Evolutionary conservation across 2,329 filamentous ascomycete genomes (phyloP), one percentile per base, ranked within the genome.

Genomic region (Fusarium newnesense): DNA sequence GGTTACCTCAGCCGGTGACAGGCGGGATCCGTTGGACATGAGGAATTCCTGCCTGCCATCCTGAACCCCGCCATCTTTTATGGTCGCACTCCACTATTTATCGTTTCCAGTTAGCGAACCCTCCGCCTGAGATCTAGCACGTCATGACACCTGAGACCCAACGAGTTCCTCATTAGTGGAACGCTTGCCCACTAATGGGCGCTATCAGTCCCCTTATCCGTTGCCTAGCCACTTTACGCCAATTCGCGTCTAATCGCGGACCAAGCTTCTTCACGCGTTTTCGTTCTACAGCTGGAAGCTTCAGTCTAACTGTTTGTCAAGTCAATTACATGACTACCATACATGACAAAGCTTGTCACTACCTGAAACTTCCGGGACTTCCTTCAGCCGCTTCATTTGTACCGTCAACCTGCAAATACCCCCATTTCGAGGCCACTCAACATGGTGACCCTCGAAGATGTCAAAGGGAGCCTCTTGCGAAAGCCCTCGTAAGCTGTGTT

Each of bases 381-480:
- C 16, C 10, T 26, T 30, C 37, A 40, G 13, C 16, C 4, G 24
- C 28, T 19, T 12, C 9, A 19, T 26, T 49, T 12, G 18, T 26
- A 53, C 39, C 16, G 9, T 19, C 30, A 10, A 26, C 21, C 15
- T 24, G 9, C 42, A 60, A 28, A 26, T 19, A 24, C 19, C 24
- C 26, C 30, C 24, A 24, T 30, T 43, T 13, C 18, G 28, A n/a
- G 34, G 53, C 42, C 42, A 47, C 36, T n/a, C 73, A 76, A 64
- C 36, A 83, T 83, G 82, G 81, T 82, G 37, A 67, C 74, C 37
- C 78, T 83, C 60, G 76, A 83, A 56, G 78, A 83, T 43, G 77
- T 80, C 43, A 56, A 76, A 30, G 80, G 75, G 61, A 80, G 77
- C 53, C 77, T 83, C 37, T 78, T 82, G 60, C 79, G 80, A 59